These are phyloP conservation scores for Hericium rajendrae DNA, from an alignment of 768 basidiomycete genomes.

Conservation along the genomic window DNA sequence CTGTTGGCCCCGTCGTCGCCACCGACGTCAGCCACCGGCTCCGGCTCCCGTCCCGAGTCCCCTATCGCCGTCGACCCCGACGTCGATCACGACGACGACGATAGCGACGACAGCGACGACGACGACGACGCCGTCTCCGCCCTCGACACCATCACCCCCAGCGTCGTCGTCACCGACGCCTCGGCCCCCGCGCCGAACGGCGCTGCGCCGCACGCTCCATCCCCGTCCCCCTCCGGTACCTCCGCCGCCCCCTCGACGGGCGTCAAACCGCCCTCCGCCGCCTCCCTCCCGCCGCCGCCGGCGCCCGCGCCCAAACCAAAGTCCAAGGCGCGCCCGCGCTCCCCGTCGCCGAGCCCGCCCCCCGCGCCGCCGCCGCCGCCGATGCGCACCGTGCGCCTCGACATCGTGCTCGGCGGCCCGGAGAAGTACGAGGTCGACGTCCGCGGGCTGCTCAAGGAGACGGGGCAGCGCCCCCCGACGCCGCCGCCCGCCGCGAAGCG, in stretches of 20 bases:
- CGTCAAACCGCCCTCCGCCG: constrained; percentile 1
- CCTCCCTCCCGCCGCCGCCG: constrained; percentile 11
- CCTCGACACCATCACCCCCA: constrained; percentile 3
- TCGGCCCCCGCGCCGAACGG: neutral
- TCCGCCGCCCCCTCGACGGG: constrained; percentile 4
- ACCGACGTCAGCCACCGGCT: neutral
- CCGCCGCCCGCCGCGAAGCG: constrained; percentile 31
- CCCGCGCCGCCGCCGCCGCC: constrained; percentile 36
- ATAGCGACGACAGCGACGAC: constrained; percentile 5
- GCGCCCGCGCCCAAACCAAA: constrained; percentile 37
- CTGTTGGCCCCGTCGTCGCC: neutral
- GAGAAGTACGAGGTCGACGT: constrained; percentile 71
- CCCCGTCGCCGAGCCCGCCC: constrained; percentile 51
- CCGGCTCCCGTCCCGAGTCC: neutral
- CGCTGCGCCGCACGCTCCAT: neutral
- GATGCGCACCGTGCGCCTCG: constrained; percentile 55
- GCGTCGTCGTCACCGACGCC: constrained; percentile 2
- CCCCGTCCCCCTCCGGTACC: neutral
- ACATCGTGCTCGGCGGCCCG: constrained; percentile 63
- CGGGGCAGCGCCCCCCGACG: constrained; percentile 55
- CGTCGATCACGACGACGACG: constrained; percentile 1
- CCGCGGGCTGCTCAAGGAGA: constrained; percentile 42
- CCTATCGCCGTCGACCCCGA: neutral
- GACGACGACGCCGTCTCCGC: neutral
- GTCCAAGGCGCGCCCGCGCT: constrained; percentile 36